These are phyloP conservation scores for Candida suzukii DNA, from an alignment of 805 yeast species.

Conservation along the genomic window DNA sequence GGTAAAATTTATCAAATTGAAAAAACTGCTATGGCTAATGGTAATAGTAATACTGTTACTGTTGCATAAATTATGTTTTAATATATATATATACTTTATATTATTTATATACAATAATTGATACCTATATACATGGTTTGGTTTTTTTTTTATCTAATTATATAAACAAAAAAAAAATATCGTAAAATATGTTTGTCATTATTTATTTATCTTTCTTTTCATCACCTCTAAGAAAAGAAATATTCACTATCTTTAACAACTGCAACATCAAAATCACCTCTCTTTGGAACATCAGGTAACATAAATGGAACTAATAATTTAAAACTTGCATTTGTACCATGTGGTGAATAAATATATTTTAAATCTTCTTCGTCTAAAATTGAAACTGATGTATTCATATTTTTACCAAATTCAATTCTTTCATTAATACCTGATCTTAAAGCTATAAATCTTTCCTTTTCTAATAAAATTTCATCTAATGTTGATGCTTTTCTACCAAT, in stretches of 20 bases:
- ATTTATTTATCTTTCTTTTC: neutral
- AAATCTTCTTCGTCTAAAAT: conserved; percentile 29
- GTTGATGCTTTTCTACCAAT: conserved; percentile 52
- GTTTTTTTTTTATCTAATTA: no score
- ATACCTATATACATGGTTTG: no score
- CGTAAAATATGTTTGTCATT: no score
- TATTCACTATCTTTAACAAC: conserved; percentile 68
- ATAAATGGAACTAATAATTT: conserved; percentile 59
- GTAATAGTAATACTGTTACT: neutral
- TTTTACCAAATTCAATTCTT: conserved; percentile 39
- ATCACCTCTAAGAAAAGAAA: conserved; percentile 47
- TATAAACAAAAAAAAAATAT: no score
- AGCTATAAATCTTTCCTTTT: conserved; percentile 52
- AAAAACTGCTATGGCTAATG: neutral
- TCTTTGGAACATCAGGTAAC: conserved; percentile 67
- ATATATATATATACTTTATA: no score
- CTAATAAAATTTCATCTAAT: conserved; percentile 69
- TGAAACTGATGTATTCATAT: conserved; percentile 66
- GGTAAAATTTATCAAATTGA: conserved; percentile 53
- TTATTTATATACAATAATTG: no score
- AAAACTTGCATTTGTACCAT: conserved; percentile 7
- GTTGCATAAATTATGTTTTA: no score
- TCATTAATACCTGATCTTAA: conserved; percentile 46
- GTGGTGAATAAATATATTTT: conserved; percentile 3
- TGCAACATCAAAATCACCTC: conserved; percentile 78